Conservation (phyloP, 2,329 filamentous ascomycete species). For the Pseudopyricularia javanii region DNA sequence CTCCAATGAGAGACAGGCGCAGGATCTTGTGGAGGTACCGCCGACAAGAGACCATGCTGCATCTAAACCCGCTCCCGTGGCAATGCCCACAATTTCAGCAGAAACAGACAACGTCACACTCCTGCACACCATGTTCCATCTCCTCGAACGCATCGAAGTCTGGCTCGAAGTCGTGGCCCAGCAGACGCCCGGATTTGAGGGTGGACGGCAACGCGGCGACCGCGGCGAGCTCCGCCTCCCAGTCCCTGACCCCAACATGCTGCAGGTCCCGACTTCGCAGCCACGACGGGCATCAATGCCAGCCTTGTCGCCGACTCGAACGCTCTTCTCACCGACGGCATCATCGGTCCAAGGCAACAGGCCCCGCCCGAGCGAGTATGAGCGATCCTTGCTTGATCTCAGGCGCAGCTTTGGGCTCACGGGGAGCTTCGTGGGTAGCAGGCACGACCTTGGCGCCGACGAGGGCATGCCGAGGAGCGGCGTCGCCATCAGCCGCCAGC, state of each 20-base stretch:
- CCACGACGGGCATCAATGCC: too few relatives aligned
- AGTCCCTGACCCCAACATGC: neutral
- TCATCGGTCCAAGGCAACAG: neutral
- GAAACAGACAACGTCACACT: neutral
- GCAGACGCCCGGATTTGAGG: neutral
- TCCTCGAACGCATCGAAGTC: slow-evolving; percentile 1
- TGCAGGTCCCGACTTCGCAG: neutral
- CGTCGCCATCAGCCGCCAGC: neutral
- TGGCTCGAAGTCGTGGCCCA: neutral
- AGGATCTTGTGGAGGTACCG: neutral
- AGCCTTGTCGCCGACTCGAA: neutral
- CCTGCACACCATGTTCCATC: neutral
- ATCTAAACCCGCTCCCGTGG: neutral
- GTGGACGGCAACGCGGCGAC: neutral
- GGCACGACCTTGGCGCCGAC: neutral
- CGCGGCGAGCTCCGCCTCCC: neutral
- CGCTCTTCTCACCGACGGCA: neutral
- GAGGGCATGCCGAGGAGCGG: neutral
- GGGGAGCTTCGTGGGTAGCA: neutral
- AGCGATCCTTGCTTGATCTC: neutral
- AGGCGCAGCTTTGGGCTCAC: slow-evolving; percentile 1
- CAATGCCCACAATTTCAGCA: neutral
- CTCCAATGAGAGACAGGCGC: too few relatives aligned
- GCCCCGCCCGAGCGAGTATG: neutral
- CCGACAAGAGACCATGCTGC: neutral